A percentile compares a stretch with the other conserved stretches of the same genome.
Evolutionary conservation across 179 eudicot genomes (phyloP).

Genomic region (Kewa caespitosa): DNA sequence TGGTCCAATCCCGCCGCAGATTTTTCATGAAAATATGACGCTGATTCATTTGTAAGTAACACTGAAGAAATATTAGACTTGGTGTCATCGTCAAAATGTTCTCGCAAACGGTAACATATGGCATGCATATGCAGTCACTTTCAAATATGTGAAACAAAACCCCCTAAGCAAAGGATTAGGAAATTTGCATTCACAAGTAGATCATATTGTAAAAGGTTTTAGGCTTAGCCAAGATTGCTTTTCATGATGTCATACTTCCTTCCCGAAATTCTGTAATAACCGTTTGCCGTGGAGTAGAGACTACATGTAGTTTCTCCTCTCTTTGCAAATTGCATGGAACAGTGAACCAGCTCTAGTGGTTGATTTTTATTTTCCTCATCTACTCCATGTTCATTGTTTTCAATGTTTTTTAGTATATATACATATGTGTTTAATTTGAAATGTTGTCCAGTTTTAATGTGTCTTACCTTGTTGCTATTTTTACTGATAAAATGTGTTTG

Average conservation of each 20-base stretch:
- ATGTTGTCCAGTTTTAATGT: neutral
- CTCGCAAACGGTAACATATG: neutral
- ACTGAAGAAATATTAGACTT: neutral
- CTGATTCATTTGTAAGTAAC: slow-evolving; percentile 73
- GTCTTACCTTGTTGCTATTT: neutral
- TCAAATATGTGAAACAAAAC: neutral
- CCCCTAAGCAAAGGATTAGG: neutral
- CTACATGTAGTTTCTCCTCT: neutral
- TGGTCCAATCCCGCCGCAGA: slow-evolving; percentile 63
- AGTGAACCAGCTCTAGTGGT: neutral
- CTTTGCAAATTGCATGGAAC: neutral
- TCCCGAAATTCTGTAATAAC: neutral
- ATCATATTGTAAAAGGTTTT: too few relatives aligned
- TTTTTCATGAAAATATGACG: slow-evolving; percentile 43
- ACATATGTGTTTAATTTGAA: neutral
- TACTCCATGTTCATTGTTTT: too few relatives aligned
- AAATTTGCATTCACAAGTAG: neutral
- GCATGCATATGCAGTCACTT: slow-evolving; percentile 1
- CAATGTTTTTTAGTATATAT: too few relatives aligned
- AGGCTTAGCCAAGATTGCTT: neutral
- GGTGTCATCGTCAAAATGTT: neutral
- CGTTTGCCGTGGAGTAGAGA: neutral
- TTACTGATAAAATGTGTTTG: neutral
- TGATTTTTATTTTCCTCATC: neutral
- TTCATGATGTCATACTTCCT: neutral